Base-by-base conservation (phyloP, 2,329 filamentous ascomycete genomes). In the Chrysosporium keratinophilum region DNA sequence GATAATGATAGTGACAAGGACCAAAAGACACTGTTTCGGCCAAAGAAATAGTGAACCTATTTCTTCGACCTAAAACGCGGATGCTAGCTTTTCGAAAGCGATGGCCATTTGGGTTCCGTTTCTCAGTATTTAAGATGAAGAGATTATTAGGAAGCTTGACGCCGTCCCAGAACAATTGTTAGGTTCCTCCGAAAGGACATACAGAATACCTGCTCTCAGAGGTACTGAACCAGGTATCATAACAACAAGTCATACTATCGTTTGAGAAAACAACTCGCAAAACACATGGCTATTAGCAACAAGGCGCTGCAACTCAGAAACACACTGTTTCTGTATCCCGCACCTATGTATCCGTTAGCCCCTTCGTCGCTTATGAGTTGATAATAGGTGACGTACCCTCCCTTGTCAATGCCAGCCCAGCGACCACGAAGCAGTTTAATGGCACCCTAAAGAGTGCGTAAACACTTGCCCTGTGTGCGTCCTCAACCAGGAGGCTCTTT, bases 401-500 rank as follows among this genome's bases (percentile, higher is more conserved):
- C 56, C 69, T 65, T 4, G 74, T 74, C 39, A 76, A 62, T 15
- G 69, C 67, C 48, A 80, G 62, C 11, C 76, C 74, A 5, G 73
- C 66, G 9, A 80, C 73, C 1, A 81, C 77, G 60, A 80, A 79
- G 14, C 77, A 57, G 61, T 82, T 83, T 57, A 83, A 65, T 10
- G 80, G 80, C 12, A 83, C 70, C 31, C 80, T 72, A 62, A 83
- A 67, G 50, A 80, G 67, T 14, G 76, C 76, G 62, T 83, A 83
- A 14, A 82, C 71, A 42, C 73, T 74, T 2, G 75, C 77, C 42
- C 80, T 69, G 20, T 74, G 69, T 1, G 71, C 71, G 61, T 83
- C 78, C 1, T 78, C 73, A n/a, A 82, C 71, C 4, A 79, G 65
- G 37, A 69, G 67, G 5, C 76, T 76, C 64, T 81, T 82, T 52